Conservation (phyloP, 371 early-diverging fungal species). For the Entomophthora muscae region DNA sequence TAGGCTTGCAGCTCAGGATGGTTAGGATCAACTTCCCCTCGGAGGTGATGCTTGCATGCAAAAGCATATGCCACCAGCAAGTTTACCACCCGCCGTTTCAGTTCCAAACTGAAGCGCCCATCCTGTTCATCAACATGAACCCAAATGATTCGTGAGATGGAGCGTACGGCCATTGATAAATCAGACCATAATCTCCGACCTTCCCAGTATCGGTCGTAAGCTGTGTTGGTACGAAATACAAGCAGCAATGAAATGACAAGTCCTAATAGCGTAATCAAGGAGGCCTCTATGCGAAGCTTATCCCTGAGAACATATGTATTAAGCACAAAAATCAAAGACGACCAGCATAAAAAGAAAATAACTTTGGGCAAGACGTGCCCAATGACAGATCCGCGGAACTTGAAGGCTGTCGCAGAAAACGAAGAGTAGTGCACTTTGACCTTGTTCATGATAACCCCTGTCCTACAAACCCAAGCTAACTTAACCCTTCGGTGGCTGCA, state of each 20-base stretch:
- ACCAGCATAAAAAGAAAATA: slow-evolving; percentile 2
- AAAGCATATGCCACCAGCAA: slow-evolving; percentile 45
- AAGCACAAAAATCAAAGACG: neutral
- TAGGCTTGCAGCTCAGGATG: slow-evolving; percentile 30
- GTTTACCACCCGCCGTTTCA: slow-evolving; percentile 46
- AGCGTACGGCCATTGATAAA: slow-evolving; percentile 31
- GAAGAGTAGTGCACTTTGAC: neutral
- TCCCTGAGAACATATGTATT: neutral
- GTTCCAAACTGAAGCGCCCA: slow-evolving; percentile 31
- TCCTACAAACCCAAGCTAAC: too few relatives aligned
- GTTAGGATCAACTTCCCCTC: slow-evolving; percentile 39
- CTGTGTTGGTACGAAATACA: slow-evolving; percentile 63
- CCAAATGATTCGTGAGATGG: slow-evolving; percentile 45
- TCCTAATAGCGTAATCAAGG: slow-evolving; percentile 26
- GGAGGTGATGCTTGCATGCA: slow-evolving; percentile 49
- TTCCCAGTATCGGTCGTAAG: slow-evolving; percentile 62
- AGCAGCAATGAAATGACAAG: slow-evolving; percentile 44
- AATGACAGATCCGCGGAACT: neutral
- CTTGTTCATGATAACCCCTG: too few relatives aligned
- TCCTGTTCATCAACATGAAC: slow-evolving; percentile 29
- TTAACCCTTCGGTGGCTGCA: too few relatives aligned
- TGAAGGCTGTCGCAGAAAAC: neutral
- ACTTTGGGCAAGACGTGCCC: slow-evolving; percentile 3
- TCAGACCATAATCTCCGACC: slow-evolving; percentile 46
- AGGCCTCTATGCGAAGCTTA: neutral